Percentiles rank a stretch among this genome's conserved stretches.
phyloP scores from a whole-genome alignment of 176 grass and related monocot species.

The Phragmites australis region DNA sequence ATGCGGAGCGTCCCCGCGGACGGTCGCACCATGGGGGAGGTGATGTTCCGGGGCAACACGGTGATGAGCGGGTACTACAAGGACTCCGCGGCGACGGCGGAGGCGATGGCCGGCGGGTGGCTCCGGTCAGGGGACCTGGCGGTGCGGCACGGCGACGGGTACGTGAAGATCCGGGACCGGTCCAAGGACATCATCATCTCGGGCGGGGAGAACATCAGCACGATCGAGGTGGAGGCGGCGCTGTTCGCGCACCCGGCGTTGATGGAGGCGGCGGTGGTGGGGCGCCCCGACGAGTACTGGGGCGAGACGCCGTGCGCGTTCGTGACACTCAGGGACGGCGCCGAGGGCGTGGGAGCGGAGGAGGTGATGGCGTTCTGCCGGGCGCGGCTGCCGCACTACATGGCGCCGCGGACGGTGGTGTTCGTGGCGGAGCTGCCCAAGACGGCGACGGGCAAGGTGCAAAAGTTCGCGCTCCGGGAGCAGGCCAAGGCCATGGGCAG shows the following conservation, averaged over 20 bases:
- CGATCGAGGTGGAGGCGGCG: conserved; percentile 76
- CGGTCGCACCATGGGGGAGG: conserved; percentile 71
- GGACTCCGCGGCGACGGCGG: conserved; percentile 55
- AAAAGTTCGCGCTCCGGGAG: conserved; percentile 75
- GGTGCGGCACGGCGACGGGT: conserved; percentile 69
- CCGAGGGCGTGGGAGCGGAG: background rate
- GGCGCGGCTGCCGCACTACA: conserved; percentile 62
- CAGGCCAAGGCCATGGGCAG: conserved; percentile 73
- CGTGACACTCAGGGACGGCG: conserved; percentile 45
- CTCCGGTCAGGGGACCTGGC: conserved; percentile 66
- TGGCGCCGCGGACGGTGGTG: conserved; percentile 76
- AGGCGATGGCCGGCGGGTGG: conserved; percentile 66
- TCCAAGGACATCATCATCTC: conserved; percentile 94
- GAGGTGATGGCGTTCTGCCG: conserved; percentile 75
- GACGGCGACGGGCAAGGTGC: conserved; percentile 87
- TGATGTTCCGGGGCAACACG: conserved; percentile 86
- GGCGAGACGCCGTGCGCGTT: conserved; percentile 96
- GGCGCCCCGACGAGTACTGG: conserved; percentile 74
- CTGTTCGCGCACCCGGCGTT: conserved; percentile 72
- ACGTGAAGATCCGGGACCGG: conserved; percentile 70
- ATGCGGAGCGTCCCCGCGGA: conserved; percentile 68
- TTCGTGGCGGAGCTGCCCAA: conserved; percentile 71
- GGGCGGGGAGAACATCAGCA: conserved; percentile 95
- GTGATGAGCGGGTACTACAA: conserved; percentile 96
- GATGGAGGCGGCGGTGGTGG: conserved; percentile 73